phyloP scores from a whole-genome alignment of 495 filamentous ascomycete genomes.

The Trichoderma erinaceum region DNA sequence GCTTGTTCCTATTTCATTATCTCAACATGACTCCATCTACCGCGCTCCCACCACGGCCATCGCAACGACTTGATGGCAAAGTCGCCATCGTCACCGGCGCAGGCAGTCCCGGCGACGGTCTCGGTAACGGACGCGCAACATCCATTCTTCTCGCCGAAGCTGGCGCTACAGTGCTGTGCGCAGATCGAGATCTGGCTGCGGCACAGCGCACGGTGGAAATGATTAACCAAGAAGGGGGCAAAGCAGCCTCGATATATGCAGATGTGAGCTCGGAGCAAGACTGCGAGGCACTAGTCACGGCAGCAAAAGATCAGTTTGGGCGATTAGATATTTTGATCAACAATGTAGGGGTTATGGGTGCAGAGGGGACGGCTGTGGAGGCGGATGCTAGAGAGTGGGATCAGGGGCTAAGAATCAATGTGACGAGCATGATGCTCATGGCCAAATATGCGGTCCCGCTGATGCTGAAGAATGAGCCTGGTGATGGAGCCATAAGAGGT shows the following conservation, averaged over 20 bases:
- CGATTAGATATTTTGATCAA: constrained; percentile 53
- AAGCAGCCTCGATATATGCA: constrained; percentile 35
- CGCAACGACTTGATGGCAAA: constrained; percentile 34
- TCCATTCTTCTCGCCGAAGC: constrained; percentile 52
- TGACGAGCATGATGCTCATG: constrained; percentile 55
- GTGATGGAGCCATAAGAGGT: constrained; percentile 28
- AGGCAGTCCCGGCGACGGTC: constrained; percentile 44
- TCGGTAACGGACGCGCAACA: constrained; percentile 55
- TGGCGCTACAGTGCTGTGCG: constrained; percentile 48
- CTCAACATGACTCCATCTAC: not conserved
- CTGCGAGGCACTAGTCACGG: constrained; percentile 37
- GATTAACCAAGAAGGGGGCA: constrained; percentile 29
- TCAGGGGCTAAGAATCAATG: constrained; percentile 49
- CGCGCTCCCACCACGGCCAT: constrained; percentile 18
- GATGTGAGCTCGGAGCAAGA: constrained; percentile 46
- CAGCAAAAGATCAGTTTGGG: constrained; percentile 37
- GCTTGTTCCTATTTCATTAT: not conserved
- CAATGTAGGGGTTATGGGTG: constrained; percentile 51
- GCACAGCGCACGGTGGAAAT: constrained; percentile 46
- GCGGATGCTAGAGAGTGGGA: constrained; percentile 50
- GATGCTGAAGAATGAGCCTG: constrained; percentile 40
- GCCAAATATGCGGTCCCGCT: constrained; percentile 47
- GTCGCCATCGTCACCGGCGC: constrained; percentile 57
- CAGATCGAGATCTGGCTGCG: constrained; percentile 42
- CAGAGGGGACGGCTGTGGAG: constrained; percentile 46